Base-by-base conservation (phyloP, 139 green algal genomes). In the Chlamydomonas schloesseri region DNA sequence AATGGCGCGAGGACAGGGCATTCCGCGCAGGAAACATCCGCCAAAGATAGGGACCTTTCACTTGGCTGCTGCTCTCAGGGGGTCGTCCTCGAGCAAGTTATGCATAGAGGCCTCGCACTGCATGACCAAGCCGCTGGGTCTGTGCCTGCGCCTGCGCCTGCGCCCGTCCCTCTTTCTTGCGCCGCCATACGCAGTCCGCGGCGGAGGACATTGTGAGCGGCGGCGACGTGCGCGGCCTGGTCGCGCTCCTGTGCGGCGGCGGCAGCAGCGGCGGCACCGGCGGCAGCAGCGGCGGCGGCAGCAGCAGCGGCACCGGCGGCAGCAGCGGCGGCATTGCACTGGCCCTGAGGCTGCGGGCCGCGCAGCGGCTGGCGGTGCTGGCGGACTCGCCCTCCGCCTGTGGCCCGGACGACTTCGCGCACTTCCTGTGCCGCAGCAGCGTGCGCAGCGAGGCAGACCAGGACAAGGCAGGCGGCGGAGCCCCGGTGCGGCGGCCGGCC, bases 321-420 rank as follows among this genome's bases (percentile, higher is more conserved):
- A 3, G 15, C 71, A 31, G 1, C 9, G 72, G 10, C 72, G 29
- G 24, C 71, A 20, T 71, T 8, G 62, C 37, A 28, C 13, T 18
- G 28, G 5, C 37, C 6, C 21, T 83, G 26, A 28, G 62, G 50
- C 28, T 75, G 3, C 78, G 78, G 5, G 78, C 64, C 10, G 78
- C 78, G 0, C 29, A 33, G 20, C 62, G 78, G 15, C 64, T 84
- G 64, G 65, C 37, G 14, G 29, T 13, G n/a, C 46, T 84, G 13
- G 46, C 23, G 13, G 78, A 84, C 47, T 14, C 64, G 3, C 42
- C 31, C n/a, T 31, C 36, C 13, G 42, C 42, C 42, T 50, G 42
- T 50, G 42, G 42, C 42, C 37, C 78, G 0, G 62, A 84, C 64
- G 78, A 74, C n/a, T 84, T 84, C 34, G 42, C 78, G 0, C 34